Percentiles rank a stretch among this genome's conserved stretches.
Conservation (phyloP, 2,329 filamentous ascomycete species). For the Teratosphaeria destructans region DNA sequence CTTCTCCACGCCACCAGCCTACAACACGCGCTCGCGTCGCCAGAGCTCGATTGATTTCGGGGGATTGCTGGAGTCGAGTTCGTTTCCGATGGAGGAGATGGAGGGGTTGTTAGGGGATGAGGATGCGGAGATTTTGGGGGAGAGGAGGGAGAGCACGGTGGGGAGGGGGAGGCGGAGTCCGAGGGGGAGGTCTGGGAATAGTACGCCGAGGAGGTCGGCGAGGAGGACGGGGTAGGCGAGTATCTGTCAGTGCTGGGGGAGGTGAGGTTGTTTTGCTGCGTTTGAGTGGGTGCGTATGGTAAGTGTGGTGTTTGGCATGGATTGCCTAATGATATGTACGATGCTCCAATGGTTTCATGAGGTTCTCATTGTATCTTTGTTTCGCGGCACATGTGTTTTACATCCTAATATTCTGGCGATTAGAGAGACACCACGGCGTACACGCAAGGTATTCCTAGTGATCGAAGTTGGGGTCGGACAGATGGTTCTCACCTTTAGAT, state of each 20-base stretch:
- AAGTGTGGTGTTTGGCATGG: too few species aligned
- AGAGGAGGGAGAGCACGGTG: background rate
- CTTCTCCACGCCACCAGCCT: background rate
- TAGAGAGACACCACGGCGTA: too few species aligned
- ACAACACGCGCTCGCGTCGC: slow-evolving; percentile 1
- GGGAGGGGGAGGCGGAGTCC: background rate
- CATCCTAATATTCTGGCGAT: too few species aligned
- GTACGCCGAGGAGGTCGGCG: background rate
- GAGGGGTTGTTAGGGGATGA: background rate
- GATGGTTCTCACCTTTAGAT: too few species aligned
- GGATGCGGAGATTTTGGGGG: background rate
- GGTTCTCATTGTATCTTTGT: too few species aligned
- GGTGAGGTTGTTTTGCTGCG: background rate
- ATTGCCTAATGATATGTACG: too few species aligned
- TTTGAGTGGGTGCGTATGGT: too few species aligned
- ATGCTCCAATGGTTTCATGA: too few species aligned
- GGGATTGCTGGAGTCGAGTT: background rate
- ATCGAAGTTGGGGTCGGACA: too few species aligned
- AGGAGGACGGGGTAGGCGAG: background rate
- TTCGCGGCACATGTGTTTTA: too few species aligned
- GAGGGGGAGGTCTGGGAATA: background rate
- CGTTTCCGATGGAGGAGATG: background rate
- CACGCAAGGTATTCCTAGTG: too few species aligned
- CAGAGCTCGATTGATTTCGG: background rate
- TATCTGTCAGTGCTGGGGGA: too few species aligned